Percentiles rank a stretch among this genome's conserved stretches.
Conservation (phyloP, 2,329 filamentous ascomycete species). For the Elsinoe necatrix region DNA sequence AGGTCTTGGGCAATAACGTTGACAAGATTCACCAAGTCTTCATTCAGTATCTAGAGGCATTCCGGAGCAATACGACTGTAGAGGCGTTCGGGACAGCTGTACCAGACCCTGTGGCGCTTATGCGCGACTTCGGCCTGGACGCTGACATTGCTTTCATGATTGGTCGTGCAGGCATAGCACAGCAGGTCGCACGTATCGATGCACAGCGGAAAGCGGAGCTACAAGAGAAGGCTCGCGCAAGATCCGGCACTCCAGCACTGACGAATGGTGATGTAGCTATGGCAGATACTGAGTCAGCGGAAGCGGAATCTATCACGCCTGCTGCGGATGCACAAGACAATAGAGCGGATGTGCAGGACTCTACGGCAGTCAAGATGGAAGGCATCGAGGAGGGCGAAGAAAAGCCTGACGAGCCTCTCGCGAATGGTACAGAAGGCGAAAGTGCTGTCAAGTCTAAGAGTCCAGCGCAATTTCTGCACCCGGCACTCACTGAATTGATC, state of each 20-base stretch:
- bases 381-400: constrained; percentile 24
- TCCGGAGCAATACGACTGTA: constrained; percentile 67
- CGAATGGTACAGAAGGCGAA: constrained; percentile 19
- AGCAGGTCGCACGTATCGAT: constrained; percentile 47
- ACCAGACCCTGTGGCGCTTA: constrained; percentile 64
- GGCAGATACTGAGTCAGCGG: constrained; percentile 28
- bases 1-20: constrained; percentile 76
- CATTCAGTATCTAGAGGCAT: constrained; percentile 78
- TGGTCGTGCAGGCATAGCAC: constrained; percentile 63
- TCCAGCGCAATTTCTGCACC: constrained; percentile 44
- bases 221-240: constrained; percentile 23
- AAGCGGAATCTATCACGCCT: background rate
- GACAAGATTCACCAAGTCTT: constrained; percentile 85
- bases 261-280: constrained; percentile 50
- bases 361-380: constrained; percentile 35
- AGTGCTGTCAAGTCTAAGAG: constrained; percentile 15
- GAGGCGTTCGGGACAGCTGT: constrained; percentile 72
- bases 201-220: constrained; percentile 28
- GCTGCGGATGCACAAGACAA: constrained; percentile 23
- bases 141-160: constrained; percentile 79
- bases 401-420: constrained; percentile 2
- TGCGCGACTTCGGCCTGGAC: constrained; percentile 71
- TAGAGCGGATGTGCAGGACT: constrained; percentile 14
- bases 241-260: constrained; percentile 17
- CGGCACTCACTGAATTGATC: constrained; percentile 66